Evolutionary conservation across 2,329 filamentous ascomycete species (phyloP).

Genomic region (Sporothrix protearum): DNA sequence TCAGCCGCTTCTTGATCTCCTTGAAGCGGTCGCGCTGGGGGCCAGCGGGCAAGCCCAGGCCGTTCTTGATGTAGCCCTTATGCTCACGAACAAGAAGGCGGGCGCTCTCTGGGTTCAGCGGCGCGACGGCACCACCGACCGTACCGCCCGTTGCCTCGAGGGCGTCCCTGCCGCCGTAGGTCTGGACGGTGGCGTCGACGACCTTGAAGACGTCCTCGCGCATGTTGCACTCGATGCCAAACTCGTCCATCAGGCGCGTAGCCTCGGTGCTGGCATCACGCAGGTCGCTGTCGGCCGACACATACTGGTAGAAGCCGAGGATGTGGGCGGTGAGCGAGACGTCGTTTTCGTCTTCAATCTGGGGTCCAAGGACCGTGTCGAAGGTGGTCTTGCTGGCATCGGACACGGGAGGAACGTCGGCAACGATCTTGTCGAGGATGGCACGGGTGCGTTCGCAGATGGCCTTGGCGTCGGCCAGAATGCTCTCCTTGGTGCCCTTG

Average conservation of each 20-base stretch:
- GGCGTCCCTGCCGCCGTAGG: conserved; percentile 42
- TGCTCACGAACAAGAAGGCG: conserved; percentile 74
- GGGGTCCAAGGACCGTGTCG: conserved; percentile 57
- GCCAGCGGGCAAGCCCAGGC: conserved; percentile 66
- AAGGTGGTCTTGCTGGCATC: conserved; percentile 53
- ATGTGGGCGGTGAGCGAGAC: conserved; percentile 60
- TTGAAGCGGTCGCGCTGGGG: conserved; percentile 74
- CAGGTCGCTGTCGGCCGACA: conserved; percentile 64
- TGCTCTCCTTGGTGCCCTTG: conserved; percentile 66
- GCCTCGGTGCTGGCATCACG: conserved; percentile 74
- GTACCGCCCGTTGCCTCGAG: conserved; percentile 44
- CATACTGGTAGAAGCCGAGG: conserved; percentile 75
- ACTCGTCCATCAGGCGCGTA: conserved; percentile 72
- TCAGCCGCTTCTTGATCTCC: conserved; percentile 77
- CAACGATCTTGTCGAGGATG: conserved; percentile 64
- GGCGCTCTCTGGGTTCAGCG: conserved; percentile 65
- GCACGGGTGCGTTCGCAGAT: conserved; percentile 61
- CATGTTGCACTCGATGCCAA: conserved; percentile 74
- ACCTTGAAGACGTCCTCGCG: conserved; percentile 74
- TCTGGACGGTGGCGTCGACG: conserved; percentile 56
- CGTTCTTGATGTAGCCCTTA: conserved; percentile 73
- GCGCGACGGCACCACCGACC: conserved; percentile 25
- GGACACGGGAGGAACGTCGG: conserved; percentile 50
- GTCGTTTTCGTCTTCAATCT: conserved; percentile 69
- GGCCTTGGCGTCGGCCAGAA: conserved; percentile 63